phyloP scores from a whole-genome alignment of 1,284 basidiomycete species.

The Exobasidium rhododendri region DNA sequence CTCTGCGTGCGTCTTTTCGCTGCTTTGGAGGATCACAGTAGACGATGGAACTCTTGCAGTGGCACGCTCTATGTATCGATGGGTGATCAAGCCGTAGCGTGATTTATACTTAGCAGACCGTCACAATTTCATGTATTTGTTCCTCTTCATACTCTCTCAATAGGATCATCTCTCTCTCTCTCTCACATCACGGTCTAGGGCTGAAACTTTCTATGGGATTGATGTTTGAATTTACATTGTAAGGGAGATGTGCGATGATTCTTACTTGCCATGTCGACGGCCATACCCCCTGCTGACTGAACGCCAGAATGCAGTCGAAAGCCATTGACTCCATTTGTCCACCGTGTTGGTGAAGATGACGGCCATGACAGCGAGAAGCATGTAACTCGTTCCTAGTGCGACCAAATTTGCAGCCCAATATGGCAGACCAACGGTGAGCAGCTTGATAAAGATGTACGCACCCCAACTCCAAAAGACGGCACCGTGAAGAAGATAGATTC shows the following conservation, averaged over 20 bases:
- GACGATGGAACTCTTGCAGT: not conserved
- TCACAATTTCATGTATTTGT: too few species aligned
- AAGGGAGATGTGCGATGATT: not conserved
- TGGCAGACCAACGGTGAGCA: constrained; percentile 32
- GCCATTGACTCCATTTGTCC: constrained; percentile 34
- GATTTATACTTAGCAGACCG: too few species aligned
- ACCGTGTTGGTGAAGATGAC: constrained; percentile 42
- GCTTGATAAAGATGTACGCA: constrained; percentile 28
- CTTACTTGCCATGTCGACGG: constrained; percentile 11
- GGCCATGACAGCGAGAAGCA: constrained; percentile 25
- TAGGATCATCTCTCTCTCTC: too few species aligned
- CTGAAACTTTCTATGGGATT: too few species aligned
- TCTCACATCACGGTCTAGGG: too few species aligned
- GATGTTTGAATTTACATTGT: too few species aligned
- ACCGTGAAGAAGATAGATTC: constrained; percentile 40
- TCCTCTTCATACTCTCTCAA: too few species aligned
- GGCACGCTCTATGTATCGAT: not conserved
- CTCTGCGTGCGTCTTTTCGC: not conserved
- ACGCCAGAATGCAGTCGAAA: constrained; percentile 41
- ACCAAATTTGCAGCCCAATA: constrained; percentile 44
- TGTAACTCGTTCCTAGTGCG: constrained; percentile 34
- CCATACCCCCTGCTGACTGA: constrained; percentile 35
- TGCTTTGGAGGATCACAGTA: not conserved
- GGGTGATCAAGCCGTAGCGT: not conserved
- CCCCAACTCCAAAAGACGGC: constrained; percentile 43